These are phyloP conservation scores for Neospora caninum DNA, from an alignment of 169 alveolate species.

Conservation along the genomic window DNA sequence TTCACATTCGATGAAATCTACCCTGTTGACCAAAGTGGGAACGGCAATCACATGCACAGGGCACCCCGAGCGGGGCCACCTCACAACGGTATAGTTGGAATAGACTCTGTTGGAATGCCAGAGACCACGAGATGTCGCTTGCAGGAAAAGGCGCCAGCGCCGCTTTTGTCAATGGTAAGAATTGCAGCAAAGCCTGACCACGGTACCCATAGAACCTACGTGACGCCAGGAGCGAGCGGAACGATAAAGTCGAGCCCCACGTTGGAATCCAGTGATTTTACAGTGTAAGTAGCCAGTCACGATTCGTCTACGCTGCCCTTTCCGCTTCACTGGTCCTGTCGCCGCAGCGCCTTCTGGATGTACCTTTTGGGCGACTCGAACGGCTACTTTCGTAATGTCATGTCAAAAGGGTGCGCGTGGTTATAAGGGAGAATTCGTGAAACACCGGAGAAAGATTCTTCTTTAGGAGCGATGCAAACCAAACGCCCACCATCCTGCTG, in stretches of 20 bases:
- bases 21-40: slow-evolving; percentile 69
- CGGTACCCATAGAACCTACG: background rate
- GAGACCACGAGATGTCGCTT: background rate
- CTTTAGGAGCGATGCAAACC: slow-evolving; percentile 61
- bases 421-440: background rate
- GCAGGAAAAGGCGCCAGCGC: slow-evolving; percentile 67
- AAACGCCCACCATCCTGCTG: slow-evolving; percentile 65
- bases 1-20: slow-evolving; percentile 65
- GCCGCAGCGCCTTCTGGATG: slow-evolving; percentile 68
- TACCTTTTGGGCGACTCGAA: slow-evolving; percentile 65
- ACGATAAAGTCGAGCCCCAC: slow-evolving; percentile 61
- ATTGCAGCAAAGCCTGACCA: background rate
- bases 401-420: slow-evolving; percentile 64
- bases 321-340: too few relatives aligned
- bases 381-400: slow-evolving; percentile 66
- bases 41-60: slow-evolving; percentile 70
- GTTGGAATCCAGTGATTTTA: slow-evolving; percentile 54
- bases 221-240: slow-evolving; percentile 42
- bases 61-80: slow-evolving; percentile 68
- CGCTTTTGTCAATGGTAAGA: slow-evolving; percentile 63
- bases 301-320: background rate
- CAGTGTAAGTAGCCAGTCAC: slow-evolving; percentile 37
- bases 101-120: background rate
- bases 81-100: slow-evolving; percentile 43
- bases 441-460: background rate